phyloP scores from a whole-genome alignment of 257 asterid genomes.

The Primulina huaijiensis region DNA sequence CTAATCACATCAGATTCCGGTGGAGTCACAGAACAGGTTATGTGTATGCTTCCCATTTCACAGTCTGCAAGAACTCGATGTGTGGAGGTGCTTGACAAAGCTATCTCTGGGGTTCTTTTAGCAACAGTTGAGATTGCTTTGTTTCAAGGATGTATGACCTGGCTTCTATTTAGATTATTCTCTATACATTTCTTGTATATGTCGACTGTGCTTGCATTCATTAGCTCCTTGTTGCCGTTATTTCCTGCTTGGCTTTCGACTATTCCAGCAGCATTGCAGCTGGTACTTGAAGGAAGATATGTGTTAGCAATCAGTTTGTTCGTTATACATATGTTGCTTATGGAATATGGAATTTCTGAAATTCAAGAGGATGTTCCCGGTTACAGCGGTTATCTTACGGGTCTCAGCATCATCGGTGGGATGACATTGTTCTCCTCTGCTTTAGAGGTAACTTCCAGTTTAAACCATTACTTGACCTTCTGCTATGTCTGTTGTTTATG shows the following conservation, averaged over 20 bases:
- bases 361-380: slow-evolving; percentile 90
- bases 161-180: slow-evolving; percentile 77
- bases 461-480: background rate
- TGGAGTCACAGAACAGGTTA: slow-evolving; percentile 93
- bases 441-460: slow-evolving; percentile 55
- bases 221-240: slow-evolving; percentile 76
- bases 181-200: slow-evolving; percentile 79
- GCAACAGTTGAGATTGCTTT: slow-evolving; percentile 89
- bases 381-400: slow-evolving; percentile 77
- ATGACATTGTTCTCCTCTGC: slow-evolving; percentile 89
- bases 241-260: slow-evolving; percentile 78
- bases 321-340: slow-evolving; percentile 61
- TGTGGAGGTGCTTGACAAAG: slow-evolving; percentile 80
- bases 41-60: slow-evolving; percentile 82
- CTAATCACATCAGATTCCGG: slow-evolving; percentile 95
- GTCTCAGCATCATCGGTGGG: slow-evolving; percentile 97
- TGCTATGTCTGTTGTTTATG: background rate
- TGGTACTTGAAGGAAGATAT: slow-evolving; percentile 78
- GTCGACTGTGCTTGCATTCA: slow-evolving; percentile 80
- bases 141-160: slow-evolving; percentile 91
- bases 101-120: slow-evolving; percentile 78
- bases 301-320: slow-evolving; percentile 53
- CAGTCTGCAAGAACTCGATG: slow-evolving; percentile 63
- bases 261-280: slow-evolving; percentile 73
- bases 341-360: slow-evolving; percentile 82